Base-by-base conservation (phyloP, 768 basidiomycete genomes). In the Cystobasidium tubakii region DNA sequence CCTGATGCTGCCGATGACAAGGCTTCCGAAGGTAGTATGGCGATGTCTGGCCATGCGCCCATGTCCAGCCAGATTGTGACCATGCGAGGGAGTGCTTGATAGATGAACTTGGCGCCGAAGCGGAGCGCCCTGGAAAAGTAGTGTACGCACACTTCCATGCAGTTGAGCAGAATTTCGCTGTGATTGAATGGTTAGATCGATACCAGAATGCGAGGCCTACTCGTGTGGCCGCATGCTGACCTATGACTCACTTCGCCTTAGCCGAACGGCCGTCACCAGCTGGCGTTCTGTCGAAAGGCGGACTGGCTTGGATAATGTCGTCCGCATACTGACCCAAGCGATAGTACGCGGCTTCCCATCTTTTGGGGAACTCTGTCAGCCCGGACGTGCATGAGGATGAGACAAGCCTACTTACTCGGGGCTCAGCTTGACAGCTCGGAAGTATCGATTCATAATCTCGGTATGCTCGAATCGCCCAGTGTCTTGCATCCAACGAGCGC, bases 51-150 rank as follows among this genome's bases (percentile, higher is more conserved):
- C 21, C 1, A 82, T 66, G 92, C 92, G n/a, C 89, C 92, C 73
- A 90, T 81, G 80, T 96, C 93, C 63, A 98, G 83, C 93, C 94
- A 99, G 34, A 99, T 86, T 0, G 93, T 98, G 10, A 99, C 84
- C 75, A 97, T 84, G 46, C 96, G 88, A 0, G 96, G 94, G 74
- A 99, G 87, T 0, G 92, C 92, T 80, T 95, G 95, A 80, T 95
- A 98, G 27, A 95, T 88, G 80, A 89, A 96, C 83, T 99, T 99
- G 43, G 93, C 91, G 21, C 96, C 96, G 79, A 85, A 82, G 78
- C 84, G 84, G 57, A 94, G 87, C 0, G 93, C 89, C 75, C 55
- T 50, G 12, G 63, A 36, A 73, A 73, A 79, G 31, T 65, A 44
- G 39, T 74, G 72, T 39, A 78, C 74, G 9, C 42, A 50, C 7